Base-by-base conservation (phyloP, 768 basidiomycete genomes). In the Kwoniella bestiolae region DNA sequence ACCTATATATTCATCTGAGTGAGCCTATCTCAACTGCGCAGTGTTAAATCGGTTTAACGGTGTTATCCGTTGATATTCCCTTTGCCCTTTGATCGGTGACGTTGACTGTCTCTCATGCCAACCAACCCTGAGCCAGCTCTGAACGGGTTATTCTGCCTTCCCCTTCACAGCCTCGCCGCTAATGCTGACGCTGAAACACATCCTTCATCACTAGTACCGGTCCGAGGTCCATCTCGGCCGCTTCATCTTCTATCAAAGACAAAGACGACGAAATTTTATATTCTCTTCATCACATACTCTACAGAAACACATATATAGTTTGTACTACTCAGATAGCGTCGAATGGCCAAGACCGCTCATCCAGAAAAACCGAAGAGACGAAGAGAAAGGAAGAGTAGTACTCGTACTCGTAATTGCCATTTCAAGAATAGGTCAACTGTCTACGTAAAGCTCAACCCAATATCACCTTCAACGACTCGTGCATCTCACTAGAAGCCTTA, bases 381-480 rank as follows among this genome's bases (percentile, higher is more conserved):
- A 18, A 55, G 18, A 23, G 16, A 35, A 55, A 55, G 23, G 52
- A 26, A 55, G 26, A 8, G n/a, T 12, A 16, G 12, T 25, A 7
- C 9, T 47, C 46, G 18, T 21, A 21, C 46, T 47, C n/a, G n/a
- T n/a, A 47, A 47, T 47, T 23, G 46, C 46, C 46, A n/a, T 47
- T 47, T 47, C 46, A 47, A 47, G 46, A 47, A 47, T 47, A n/a
- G n/a, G 46, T 47, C n/a, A 47, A 9, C 38, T 41, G 38, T 41
- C 46, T 47, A 47, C 46, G 46, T 47, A 47, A 47, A 47, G 46
- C 46, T 47, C n/a, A n/a, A 47, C 11, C 46, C 18, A 14, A 47
- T 47, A 47, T 47, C 38, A 41, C 38, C 12, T 41, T 14, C 18
- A 11, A 41, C 18, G 12, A 14, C 12, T 41, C 38, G 8, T 41